Evolutionary conservation across 768 basidiomycete genomes (phyloP), one percentile per base, ranked within the genome.

Genomic region (Psilocybe subaeruginosa): DNA sequence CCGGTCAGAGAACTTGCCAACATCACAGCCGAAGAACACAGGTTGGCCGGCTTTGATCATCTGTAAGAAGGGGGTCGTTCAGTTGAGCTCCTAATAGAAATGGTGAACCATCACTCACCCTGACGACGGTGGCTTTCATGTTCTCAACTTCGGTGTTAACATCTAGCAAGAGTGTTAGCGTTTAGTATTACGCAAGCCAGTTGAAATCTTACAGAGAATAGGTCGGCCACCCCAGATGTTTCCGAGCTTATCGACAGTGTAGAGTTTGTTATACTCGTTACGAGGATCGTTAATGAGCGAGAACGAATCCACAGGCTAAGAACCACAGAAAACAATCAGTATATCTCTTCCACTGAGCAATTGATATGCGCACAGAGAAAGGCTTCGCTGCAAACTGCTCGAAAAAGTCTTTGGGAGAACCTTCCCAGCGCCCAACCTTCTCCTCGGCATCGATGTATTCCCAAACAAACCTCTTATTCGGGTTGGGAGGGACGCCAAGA

Each of bases 21-120:
- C 95, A 71, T 99, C 97, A 72, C 96, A 97, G 0, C 95, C 97
- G 70, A 98, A 98, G 85, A 97, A 97, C 48, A 96, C 90, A 4
- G 95, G 91, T 41, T 89, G 87, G 43, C 93, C 91, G 27, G 91
- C 90, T 75, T 93, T 93, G 78, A 97, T 85, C 73, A 90, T 81
- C 81, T 85, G 46, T 3, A 56, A 45, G 49, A 31, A n/a, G 17
- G 9, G 30, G 2, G 23, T 23, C 23, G 23, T 23, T 63, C 45
- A 60, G 8, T 30, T 50, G 17, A 51, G 58, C 19, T 12, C 27
- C n/a, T 27, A 17, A n/a, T 12, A 33, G 12, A 9, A 39, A 23
- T 23, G 14, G 43, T 12, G 37, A 62, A 48, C 45, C 14, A 17
- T 16, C 56, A 64, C 75, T 56, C 55, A 81, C 85, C 77, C 88